Base-by-base conservation (phyloP, 2,329 filamentous ascomycete species). In the Periconia sp. region DNA sequence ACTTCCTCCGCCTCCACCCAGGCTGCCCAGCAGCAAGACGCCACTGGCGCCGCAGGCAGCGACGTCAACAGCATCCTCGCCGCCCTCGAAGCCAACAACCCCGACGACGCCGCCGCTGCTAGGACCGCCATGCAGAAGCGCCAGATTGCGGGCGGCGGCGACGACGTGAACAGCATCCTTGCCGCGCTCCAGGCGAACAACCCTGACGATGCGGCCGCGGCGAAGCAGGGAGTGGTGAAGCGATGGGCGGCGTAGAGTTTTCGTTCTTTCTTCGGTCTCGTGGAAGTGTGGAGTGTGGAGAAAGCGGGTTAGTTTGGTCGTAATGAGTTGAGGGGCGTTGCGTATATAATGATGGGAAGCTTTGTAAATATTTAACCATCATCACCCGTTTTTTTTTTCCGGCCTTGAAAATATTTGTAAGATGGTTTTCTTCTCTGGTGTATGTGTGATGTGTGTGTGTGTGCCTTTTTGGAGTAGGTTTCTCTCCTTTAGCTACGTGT, bases 61-160 rank as follows among this genome's bases (percentile, higher is more conserved):
- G 61, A 64, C 18, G 30, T 63, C 6, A 52, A 53, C 20, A 53
- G 49, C 42, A 65, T 66, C 45, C 58, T 66, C 27, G 59, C 48
- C 2, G 62, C 64, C 2, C 53, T 65, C 19, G 50, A 50, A 14
- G 57, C 46, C 3, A 64, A 62, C 53, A 66, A 58, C 53, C 62
- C 64, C 15, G 62, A 64, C 6, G 61, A 61, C 42, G 62, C 64
- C 1, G 47, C 47, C 13, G 52, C 49, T 18, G 49, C 59, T 6
- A 23, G 40, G 18, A 18, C 37, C 8, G 20, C 23, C 11, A 53
- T 55, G 17, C 18, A 45, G 43, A 47, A 47, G 31, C 45, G 42
- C 18, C 23, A 27, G 23, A 8, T 27, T 27, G 23, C 23, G 23
- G 23, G 23, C 15, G 33, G 33, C 6, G 13, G 10, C 13, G 54